Conservation (phyloP, 1,284 basidiomycete species). For the Ganoderma lucidum region DNA sequence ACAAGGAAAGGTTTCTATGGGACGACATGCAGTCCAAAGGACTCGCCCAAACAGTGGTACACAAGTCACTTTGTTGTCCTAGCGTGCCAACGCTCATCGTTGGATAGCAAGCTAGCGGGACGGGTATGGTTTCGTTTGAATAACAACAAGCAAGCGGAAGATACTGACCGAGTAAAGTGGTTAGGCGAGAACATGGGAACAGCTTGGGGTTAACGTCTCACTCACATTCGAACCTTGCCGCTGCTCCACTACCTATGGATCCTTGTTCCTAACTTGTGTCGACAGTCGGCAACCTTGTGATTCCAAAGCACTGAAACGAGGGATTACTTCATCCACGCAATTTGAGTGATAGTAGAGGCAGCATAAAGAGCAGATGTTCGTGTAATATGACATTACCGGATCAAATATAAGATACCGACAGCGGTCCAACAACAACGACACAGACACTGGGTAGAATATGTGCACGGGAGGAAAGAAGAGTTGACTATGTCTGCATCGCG, state of each 20-base stretch:
- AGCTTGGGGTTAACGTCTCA: background rate
- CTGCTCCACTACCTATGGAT: background rate
- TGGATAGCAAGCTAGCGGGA: too few relatives aligned
- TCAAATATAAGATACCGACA: conserved; percentile 9
- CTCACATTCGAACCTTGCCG: background rate
- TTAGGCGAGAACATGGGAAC: background rate
- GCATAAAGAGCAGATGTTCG: background rate
- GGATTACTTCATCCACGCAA: background rate
- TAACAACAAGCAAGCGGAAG: too few relatives aligned
- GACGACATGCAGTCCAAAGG: too few relatives aligned
- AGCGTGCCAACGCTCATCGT: too few relatives aligned
- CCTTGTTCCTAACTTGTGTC: background rate
- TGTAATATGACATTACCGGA: conserved; percentile 10
- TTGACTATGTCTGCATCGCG: conserved; percentile 39
- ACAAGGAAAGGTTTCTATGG: too few relatives aligned
- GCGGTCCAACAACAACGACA: conserved; percentile 2
- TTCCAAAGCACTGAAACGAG: background rate
- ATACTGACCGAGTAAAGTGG: too few relatives aligned
- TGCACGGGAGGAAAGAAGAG: background rate
- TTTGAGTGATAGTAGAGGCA: background rate
- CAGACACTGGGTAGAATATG: background rate
- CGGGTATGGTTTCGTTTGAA: too few relatives aligned
- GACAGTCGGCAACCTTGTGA: background rate
- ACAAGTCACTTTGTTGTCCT: too few relatives aligned
- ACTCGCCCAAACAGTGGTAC: too few relatives aligned